A percentile compares a stretch with the other conserved stretches of the same genome.
Evolutionary conservation across 768 basidiomycete genomes (phyloP).

Genomic region (Collybiopsis luxurians): DNA sequence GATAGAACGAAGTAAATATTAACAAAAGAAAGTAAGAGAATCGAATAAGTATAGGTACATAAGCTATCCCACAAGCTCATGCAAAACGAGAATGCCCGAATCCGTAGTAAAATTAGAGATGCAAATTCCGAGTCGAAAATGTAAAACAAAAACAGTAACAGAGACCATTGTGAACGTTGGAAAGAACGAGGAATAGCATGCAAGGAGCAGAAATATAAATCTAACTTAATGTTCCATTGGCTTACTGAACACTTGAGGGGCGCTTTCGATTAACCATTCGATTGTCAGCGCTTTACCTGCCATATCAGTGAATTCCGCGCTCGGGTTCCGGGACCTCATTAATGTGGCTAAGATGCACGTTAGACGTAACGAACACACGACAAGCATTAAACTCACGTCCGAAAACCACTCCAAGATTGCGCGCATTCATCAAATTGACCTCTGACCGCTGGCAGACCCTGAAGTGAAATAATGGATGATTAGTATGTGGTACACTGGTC

Average conservation of each 20-base stretch:
- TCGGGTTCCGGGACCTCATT: constrained; percentile 84
- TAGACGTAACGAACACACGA: constrained; percentile 7
- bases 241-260: constrained; percentile 47
- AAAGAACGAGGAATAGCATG: not conserved
- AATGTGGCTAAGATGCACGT: constrained; percentile 74
- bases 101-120: not conserved
- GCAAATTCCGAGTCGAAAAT: not conserved
- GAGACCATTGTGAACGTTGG: not conserved
- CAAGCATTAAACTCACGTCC: constrained; percentile 69
- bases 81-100: not conserved
- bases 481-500: not conserved
- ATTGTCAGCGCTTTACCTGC: constrained; percentile 91
- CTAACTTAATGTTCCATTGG: not conserved
- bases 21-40: not conserved
- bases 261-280: constrained; percentile 95
- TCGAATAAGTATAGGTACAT: not conserved
- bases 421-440: constrained; percentile 88
- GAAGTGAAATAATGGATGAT: constrained; percentile 23
- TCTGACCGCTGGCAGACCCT: constrained; percentile 63
- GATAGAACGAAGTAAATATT: not conserved
- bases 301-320: constrained; percentile 95
- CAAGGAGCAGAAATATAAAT: not conserved
- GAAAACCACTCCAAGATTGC: constrained; percentile 96
- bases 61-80: constrained; percentile 1
- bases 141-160: not conserved